Evolutionary conservation across 257 asterid species (phyloP).

Genomic region (Pogostemon cablin): DNA sequence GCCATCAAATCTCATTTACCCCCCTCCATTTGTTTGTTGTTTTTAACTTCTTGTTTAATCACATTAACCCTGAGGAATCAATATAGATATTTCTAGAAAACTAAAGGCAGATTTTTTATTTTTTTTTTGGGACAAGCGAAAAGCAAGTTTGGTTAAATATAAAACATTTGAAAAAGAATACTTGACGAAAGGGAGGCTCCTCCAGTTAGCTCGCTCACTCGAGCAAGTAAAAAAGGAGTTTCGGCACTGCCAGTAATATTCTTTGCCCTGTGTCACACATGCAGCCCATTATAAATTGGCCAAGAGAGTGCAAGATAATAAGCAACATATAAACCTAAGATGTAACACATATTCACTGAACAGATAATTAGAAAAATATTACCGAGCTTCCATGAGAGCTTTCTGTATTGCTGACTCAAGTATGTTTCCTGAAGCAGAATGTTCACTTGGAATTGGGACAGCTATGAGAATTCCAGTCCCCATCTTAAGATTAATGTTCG

Average conservation of each 20-base stretch:
- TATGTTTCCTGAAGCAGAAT: slow-evolving; percentile 77
- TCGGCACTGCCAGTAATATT: slow-evolving; percentile 78
- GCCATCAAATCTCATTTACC: neutral
- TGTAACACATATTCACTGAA: slow-evolving; percentile 16
- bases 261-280: slow-evolving; percentile 63
- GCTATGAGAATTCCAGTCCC: slow-evolving; percentile 80
- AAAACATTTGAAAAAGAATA: slow-evolving; percentile 53
- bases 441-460: slow-evolving; percentile 81
- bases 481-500: slow-evolving; percentile 60
- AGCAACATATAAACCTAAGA: neutral
- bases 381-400: slow-evolving; percentile 91
- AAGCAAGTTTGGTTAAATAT: neutral
- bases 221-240: slow-evolving; percentile 91
- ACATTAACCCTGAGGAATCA: neutral
- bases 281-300: slow-evolving; percentile 23
- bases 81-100: neutral
- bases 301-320: neutral
- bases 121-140: neutral
- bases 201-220: slow-evolving; percentile 89
- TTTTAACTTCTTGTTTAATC: neutral
- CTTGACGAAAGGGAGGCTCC: slow-evolving; percentile 94
- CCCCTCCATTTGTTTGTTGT: neutral
- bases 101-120: too few species aligned
- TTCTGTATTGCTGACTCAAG: slow-evolving; percentile 82
- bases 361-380: slow-evolving; percentile 28